These are phyloP conservation scores for Rhodotorula sp. DNA, from an alignment of 1,284 basidiomycete species.

Conservation along the genomic window DNA sequence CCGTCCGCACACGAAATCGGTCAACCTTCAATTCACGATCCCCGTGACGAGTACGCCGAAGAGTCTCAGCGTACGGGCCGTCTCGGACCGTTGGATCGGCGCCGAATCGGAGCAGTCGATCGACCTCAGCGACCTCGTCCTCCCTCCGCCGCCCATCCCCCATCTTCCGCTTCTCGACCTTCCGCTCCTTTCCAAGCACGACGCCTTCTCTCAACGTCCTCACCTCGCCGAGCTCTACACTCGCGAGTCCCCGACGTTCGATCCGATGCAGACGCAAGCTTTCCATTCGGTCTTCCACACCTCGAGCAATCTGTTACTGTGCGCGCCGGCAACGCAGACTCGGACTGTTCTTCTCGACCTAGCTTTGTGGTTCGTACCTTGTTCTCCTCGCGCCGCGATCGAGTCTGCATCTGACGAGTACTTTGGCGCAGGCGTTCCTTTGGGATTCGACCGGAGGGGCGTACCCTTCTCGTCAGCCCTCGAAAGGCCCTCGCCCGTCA, in stretches of 20 bases:
- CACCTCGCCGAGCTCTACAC: slow-evolving; percentile 22
- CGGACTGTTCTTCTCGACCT: slow-evolving; percentile 59
- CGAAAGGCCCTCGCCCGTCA: slow-evolving; percentile 49
- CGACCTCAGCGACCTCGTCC: slow-evolving; percentile 66
- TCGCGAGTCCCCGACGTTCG: slow-evolving; percentile 54
- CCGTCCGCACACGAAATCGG: slow-evolving; percentile 61
- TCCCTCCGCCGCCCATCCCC: slow-evolving; percentile 68
- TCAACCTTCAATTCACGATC: slow-evolving; percentile 78
- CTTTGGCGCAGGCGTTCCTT: slow-evolving; percentile 48
- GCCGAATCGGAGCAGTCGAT: slow-evolving; percentile 74
- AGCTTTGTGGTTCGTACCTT: slow-evolving; percentile 63
- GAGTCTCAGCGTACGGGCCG: slow-evolving; percentile 68
- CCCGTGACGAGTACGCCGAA: slow-evolving; percentile 63
- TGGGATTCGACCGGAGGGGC: slow-evolving; percentile 44
- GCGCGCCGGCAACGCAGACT: slow-evolving; percentile 25
- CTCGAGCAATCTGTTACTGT: slow-evolving; percentile 67
- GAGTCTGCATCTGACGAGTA: background rate
- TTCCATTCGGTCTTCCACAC: slow-evolving; percentile 82
- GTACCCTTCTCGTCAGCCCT: slow-evolving; percentile 49
- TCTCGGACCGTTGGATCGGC: slow-evolving; percentile 93
- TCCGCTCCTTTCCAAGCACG: slow-evolving; percentile 68
- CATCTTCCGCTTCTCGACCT: slow-evolving; percentile 73
- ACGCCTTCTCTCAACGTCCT: slow-evolving; percentile 39
- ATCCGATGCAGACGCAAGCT: slow-evolving; percentile 84
- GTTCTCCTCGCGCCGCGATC: background rate